phyloP scores from a whole-genome alignment of 225 moss, liverwort and hornwort genomes.

The Sphagnum contortum region DNA sequence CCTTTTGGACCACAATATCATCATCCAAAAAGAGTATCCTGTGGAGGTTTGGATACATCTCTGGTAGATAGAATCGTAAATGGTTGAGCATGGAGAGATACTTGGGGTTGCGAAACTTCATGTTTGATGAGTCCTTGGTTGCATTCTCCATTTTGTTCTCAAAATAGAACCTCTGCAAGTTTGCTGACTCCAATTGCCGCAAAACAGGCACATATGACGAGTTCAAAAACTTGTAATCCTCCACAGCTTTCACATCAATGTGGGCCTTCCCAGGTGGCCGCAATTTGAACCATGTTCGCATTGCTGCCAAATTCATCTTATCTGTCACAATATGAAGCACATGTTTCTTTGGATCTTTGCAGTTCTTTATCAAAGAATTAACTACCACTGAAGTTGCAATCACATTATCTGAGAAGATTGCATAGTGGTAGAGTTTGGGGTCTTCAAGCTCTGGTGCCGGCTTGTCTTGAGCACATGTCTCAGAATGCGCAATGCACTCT shows the following conservation, averaged over 20 bases:
- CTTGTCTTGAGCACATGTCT: conserved; percentile 15
- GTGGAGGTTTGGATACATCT: conserved; percentile 44
- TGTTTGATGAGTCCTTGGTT: conserved; percentile 46
- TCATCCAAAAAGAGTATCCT: conserved; percentile 82
- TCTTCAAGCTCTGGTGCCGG: conserved; percentile 15
- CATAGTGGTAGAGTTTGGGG: conserved; percentile 12
- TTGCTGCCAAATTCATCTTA: conserved; percentile 55
- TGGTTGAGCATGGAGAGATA: conserved; percentile 95
- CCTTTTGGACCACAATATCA: conserved; percentile 55
- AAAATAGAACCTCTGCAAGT: conserved; percentile 53
- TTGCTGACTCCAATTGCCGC: conserved; percentile 55
- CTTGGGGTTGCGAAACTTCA: conserved; percentile 68
- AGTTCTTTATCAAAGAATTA: conserved; percentile 13
- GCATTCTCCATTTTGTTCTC: conserved; percentile 48
- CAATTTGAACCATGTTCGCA: conserved; percentile 49
- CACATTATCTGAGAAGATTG: conserved; percentile 20
- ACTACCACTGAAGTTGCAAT: conserved; percentile 18
- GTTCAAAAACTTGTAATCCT: conserved; percentile 53
- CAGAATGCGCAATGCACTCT: conserved; percentile 37
- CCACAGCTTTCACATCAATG: conserved; percentile 47
- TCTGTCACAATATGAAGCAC: conserved; percentile 53
- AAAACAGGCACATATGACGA: conserved; percentile 53
- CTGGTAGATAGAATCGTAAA: conserved; percentile 52
- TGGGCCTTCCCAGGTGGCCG: conserved; percentile 40
- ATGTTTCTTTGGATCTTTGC: conserved; percentile 43